Percentiles rank a stretch among this genome's conserved stretches.
Evolutionary conservation across 140 eudicot species (phyloP).

Genomic region (Cichorium intybus): DNA sequence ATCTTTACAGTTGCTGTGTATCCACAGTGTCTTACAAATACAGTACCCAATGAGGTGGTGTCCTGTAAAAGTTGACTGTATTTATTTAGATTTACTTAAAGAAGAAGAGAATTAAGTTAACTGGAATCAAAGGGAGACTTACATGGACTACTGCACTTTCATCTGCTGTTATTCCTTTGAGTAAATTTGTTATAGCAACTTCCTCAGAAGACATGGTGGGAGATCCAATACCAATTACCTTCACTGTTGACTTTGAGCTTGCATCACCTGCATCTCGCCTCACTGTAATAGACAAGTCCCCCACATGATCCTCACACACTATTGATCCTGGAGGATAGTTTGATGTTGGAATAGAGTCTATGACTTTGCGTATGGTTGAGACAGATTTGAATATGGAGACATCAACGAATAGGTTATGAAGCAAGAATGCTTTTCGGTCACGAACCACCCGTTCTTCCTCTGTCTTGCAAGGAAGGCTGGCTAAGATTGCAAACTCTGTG

Average conservation of each 20-base stretch:
- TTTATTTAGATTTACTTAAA: neutral
- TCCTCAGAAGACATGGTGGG: constrained; percentile 52
- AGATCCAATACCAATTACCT: constrained; percentile 42
- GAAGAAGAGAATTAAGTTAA: constrained; percentile 3
- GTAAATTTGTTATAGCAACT: constrained; percentile 55
- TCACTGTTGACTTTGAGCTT: constrained; percentile 54
- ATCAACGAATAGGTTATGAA: constrained; percentile 86
- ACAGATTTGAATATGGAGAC: constrained; percentile 80
- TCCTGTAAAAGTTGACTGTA: constrained; percentile 54
- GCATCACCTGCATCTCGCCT: constrained; percentile 82
- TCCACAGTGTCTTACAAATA: constrained; percentile 78
- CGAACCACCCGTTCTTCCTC: constrained; percentile 96
- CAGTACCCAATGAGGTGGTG: constrained; percentile 65
- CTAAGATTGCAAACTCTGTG: constrained; percentile 86
- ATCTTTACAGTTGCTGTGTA: constrained; percentile 79
- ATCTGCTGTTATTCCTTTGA: constrained; percentile 94
- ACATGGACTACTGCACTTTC: constrained; percentile 95
- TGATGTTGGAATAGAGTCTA: constrained; percentile 35
- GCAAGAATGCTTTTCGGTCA: constrained; percentile 93
- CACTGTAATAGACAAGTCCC: constrained; percentile 75
- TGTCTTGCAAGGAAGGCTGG: constrained; percentile 82
- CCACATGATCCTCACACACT: constrained; percentile 56
- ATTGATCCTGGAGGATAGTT: constrained; percentile 49
- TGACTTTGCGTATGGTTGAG: constrained; percentile 53
- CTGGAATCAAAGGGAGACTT: constrained; percentile 35